Evolutionary conservation across 495 filamentous ascomycete genomes (phyloP), one percentile per base, ranked within the genome.

Genomic region (Aspergillus nanangensis): DNA sequence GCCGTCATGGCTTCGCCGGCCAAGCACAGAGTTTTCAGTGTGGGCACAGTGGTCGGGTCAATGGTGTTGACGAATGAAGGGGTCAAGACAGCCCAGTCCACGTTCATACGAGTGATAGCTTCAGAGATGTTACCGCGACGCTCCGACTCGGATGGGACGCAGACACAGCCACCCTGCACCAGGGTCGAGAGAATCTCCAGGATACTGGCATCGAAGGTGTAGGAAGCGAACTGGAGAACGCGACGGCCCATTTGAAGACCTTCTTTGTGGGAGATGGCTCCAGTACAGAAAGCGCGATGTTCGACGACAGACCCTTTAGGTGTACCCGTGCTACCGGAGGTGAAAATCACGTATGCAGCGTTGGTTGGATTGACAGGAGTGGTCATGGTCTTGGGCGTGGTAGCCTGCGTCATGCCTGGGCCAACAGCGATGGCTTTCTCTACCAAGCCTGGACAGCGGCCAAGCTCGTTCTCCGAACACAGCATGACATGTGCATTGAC

Each of bases 1-100:
- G 61, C 56, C 3, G 61, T 52, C 55, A 80, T 61, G 2, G 71
- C 56, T 46, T 77, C 73, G 8, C 73, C 73, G 11, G 53, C 67
- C 2, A 72, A 41, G 4, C 58, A 41, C 10, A 77, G 53, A 3
- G 50, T 64, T 19, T 61, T 43, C 2, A 77, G 47, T 4, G 38
- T 45, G 1, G 70, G 66, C 0, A 77, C 55, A 2, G 55, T 50
- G 3, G 37, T 38, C 0, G 71, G 71, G 17, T 62, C 45, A 14
- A 77, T 52, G 0, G 55, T 57, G 19, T 60, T 53, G 8, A 60
- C 65, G 13, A 75, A 52, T 7, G 68, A 65, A 8, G 74, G 70
- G 0, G 74, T 75, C 3, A 75, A 46, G 11, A 62, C 34, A 7
- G 67, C 60, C 51, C 49, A 66, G 25, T 69, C 64, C 35, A 67